A percentile compares a stretch with the other conserved stretches of the same genome.
These are phyloP conservation scores for Lumnitzera racemosa DNA, from an alignment of 345 rosid genomes.

Conservation along the genomic window DNA sequence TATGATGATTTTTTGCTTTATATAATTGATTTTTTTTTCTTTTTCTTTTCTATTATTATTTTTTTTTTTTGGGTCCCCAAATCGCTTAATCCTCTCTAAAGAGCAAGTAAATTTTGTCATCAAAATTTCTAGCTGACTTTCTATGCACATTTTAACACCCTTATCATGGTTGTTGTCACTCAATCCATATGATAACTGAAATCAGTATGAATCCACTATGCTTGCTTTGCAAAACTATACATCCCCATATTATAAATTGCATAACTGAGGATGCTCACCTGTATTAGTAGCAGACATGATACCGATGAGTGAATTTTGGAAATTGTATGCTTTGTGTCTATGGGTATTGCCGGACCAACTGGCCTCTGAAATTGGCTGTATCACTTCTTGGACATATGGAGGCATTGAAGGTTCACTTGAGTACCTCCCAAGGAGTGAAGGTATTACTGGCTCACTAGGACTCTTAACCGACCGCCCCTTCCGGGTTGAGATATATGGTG, in stretches of 20 bases:
- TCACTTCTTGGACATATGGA: slow-evolving; percentile 15
- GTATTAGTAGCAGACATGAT: slow-evolving; percentile 59
- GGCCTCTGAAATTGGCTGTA: slow-evolving; percentile 20
- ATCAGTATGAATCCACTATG: not conserved
- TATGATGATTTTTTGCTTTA: no score
- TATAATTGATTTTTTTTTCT: no score
- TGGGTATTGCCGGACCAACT: slow-evolving; percentile 22
- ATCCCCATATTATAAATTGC: no score
- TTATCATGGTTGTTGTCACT: not conserved
- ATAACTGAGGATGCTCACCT: slow-evolving; percentile 18
- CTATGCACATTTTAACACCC: no score
- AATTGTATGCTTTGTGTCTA: slow-evolving; percentile 41
- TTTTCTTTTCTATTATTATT: no score
- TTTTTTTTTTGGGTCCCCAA: no score
- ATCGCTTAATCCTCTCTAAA: no score
- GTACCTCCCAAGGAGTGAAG: slow-evolving; percentile 34
- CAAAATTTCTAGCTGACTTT: no score
- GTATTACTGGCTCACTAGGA: slow-evolving; percentile 52
- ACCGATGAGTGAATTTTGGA: slow-evolving; percentile 67
- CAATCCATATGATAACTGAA: not conserved
- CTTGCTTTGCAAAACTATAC: not conserved
- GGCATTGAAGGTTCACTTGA: slow-evolving; percentile 52
- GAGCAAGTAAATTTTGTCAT: no score
- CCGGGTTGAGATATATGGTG: slow-evolving; percentile 7
- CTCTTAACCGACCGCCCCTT: slow-evolving; percentile 30